Evolutionary conservation across 2,329 filamentous ascomycete species (phyloP).

Genomic region (Biscogniauxia marginata): DNA sequence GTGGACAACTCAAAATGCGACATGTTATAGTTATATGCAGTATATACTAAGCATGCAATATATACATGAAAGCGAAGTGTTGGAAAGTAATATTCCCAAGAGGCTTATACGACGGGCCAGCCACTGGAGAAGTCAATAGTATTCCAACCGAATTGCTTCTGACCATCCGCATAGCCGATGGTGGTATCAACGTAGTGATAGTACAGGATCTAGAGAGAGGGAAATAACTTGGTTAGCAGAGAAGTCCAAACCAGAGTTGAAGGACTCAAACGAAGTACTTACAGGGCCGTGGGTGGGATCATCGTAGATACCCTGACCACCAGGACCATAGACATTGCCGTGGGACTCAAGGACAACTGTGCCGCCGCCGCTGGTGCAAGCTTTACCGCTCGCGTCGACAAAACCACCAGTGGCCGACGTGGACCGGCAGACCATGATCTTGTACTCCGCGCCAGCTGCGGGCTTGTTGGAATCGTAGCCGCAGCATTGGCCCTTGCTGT

Average conservation of each 20-base stretch:
- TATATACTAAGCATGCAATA: neutral
- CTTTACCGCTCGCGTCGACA: slow-evolving; percentile 23
- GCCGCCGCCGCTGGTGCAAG: slow-evolving; percentile 46
- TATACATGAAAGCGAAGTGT: neutral
- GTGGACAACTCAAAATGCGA: too few species aligned
- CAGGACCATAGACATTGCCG: slow-evolving; percentile 61
- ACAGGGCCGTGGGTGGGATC: slow-evolving; percentile 32
- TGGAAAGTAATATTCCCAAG: neutral
- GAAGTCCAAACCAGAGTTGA: neutral
- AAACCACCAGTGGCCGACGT: slow-evolving; percentile 50
- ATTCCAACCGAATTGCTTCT: slow-evolving; percentile 54
- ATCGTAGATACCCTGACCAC: slow-evolving; percentile 51
- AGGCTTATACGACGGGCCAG: slow-evolving; percentile 42
- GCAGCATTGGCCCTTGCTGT: slow-evolving; percentile 58
- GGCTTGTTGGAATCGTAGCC: slow-evolving; percentile 49
- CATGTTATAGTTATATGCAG: too few species aligned
- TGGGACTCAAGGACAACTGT: slow-evolving; percentile 61
- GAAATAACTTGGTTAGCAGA: neutral
- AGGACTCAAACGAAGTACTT: slow-evolving; percentile 8
- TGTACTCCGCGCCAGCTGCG: slow-evolving; percentile 57
- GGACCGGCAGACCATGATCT: slow-evolving; percentile 60
- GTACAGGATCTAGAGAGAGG: slow-evolving; percentile 41
- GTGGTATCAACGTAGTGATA: slow-evolving; percentile 39
- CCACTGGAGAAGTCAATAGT: slow-evolving; percentile 47
- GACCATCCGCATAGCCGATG: slow-evolving; percentile 34